A percentile compares a stretch with the other conserved stretches of the same genome.
These are phyloP conservation scores for Fusarium stilboides DNA, from an alignment of 2,329 filamentous ascomycete genomes.

Conservation along the genomic window DNA sequence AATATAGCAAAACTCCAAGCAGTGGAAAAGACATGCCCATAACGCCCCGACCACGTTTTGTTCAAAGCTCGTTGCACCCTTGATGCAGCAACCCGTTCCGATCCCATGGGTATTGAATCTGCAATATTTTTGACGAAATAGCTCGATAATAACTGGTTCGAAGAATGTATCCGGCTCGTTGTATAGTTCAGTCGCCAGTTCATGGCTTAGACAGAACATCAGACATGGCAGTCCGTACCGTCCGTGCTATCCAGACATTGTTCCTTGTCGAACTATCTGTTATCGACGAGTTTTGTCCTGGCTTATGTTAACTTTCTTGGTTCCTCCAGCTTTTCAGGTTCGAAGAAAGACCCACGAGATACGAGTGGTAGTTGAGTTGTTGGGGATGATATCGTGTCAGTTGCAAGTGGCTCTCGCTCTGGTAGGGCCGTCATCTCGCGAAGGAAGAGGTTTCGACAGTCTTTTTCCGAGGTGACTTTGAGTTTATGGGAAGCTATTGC, in stretches of 20 bases:
- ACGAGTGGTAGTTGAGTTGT: slow-evolving; percentile 15
- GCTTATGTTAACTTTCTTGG: neutral
- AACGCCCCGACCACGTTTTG: neutral
- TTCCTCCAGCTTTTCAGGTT: rapidly evolving
- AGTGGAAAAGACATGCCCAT: too few relatives aligned
- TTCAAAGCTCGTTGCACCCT: neutral
- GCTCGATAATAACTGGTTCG: neutral
- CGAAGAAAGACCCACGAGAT: slow-evolving; percentile 22
- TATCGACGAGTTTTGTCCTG: slow-evolving; percentile 10
- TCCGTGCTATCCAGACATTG: slow-evolving; percentile 53
- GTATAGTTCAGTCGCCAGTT: neutral
- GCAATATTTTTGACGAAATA: too few relatives aligned
- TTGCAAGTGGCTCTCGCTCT: slow-evolving; percentile 44
- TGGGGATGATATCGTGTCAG: slow-evolving; percentile 18
- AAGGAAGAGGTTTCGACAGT: slow-evolving; percentile 45
- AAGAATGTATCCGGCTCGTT: neutral
- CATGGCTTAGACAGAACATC: slow-evolving; percentile 43
- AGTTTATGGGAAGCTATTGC: slow-evolving; percentile 6
- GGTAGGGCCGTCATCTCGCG: slow-evolving; percentile 47
- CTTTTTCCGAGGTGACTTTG: slow-evolving; percentile 46
- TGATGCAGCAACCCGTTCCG: neutral
- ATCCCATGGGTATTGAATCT: slow-evolving; percentile 4
- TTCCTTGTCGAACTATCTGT: slow-evolving; percentile 38
- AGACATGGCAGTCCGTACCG: slow-evolving; percentile 52
- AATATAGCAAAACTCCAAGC: too few relatives aligned